Evolutionary conservation across 2,329 filamentous ascomycete genomes (phyloP).

Genomic region (Ophiostoma tasmaniense): DNA sequence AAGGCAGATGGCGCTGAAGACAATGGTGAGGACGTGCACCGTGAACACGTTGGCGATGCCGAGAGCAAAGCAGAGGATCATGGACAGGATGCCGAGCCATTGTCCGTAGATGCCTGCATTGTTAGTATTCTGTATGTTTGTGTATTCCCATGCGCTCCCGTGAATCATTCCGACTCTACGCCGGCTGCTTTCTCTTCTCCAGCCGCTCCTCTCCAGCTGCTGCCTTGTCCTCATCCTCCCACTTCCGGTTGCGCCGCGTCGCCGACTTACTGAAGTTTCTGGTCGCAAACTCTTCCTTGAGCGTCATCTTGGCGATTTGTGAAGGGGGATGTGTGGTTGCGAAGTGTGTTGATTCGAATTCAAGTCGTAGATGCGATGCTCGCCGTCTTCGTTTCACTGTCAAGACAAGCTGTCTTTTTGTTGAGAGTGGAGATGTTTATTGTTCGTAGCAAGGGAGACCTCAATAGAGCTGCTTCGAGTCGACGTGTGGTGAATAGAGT

Average conservation of each 20-base stretch:
- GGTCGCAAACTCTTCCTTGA: conserved; percentile 63
- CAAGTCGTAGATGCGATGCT: neutral
- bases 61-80: conserved; percentile 61
- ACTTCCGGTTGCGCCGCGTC: neutral
- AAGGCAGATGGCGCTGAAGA: conserved; percentile 47
- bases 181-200: neutral
- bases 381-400: neutral
- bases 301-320: conserved; percentile 31
- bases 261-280: conserved; percentile 59
- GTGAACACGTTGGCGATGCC: conserved; percentile 62
- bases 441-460: conserved; percentile 1
- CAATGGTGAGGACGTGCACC: conserved; percentile 39
- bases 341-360: neutral
- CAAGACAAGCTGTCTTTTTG: conserved; percentile 1
- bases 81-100: conserved; percentile 64
- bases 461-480: neutral
- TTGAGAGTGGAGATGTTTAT: neutral
- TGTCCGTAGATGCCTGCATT: conserved; percentile 61
- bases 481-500: neutral
- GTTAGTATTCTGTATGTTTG: conserved; percentile 13
- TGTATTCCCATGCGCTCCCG: neutral
- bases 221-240: neutral
- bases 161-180: neutral
- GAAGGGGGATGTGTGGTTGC: neutral
- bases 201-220: neutral